Conservation (phyloP, 2,329 filamentous ascomycete species). For the Alternaria sp. region DNA sequence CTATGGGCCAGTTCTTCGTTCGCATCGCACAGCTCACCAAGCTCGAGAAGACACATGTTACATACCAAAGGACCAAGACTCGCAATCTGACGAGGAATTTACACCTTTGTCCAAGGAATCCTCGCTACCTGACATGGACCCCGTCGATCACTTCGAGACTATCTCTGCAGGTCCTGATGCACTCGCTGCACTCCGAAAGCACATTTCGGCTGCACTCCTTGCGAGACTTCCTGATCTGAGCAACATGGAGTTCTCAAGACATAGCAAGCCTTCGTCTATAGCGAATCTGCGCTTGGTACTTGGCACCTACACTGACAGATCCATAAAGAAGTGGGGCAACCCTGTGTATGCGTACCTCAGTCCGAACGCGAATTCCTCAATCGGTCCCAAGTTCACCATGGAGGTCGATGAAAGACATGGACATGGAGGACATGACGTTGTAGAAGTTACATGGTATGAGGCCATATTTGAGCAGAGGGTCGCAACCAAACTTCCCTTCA, state of each 20-base stretch:
- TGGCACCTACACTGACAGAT: neutral
- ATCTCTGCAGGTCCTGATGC: neutral
- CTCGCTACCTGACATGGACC: neutral
- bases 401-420: neutral
- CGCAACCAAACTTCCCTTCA: neutral
- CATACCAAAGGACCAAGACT: neutral
- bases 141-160: neutral
- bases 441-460: neutral
- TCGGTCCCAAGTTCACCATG: neutral
- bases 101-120: neutral
- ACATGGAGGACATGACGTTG: neutral
- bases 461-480: neutral
- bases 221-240: neutral
- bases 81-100: neutral
- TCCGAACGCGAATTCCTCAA: neutral
- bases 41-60: neutral
- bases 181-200: neutral
- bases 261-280: neutral
- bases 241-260: neutral
- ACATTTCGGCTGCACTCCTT: neutral
- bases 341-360: neutral
- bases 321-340: neutral
- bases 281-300: neutral
- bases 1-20: neutral
- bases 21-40: neutral